phyloP scores from a whole-genome alignment of 2,329 filamentous ascomycete genomes.

The Thielaviopsis ethacetica region DNA sequence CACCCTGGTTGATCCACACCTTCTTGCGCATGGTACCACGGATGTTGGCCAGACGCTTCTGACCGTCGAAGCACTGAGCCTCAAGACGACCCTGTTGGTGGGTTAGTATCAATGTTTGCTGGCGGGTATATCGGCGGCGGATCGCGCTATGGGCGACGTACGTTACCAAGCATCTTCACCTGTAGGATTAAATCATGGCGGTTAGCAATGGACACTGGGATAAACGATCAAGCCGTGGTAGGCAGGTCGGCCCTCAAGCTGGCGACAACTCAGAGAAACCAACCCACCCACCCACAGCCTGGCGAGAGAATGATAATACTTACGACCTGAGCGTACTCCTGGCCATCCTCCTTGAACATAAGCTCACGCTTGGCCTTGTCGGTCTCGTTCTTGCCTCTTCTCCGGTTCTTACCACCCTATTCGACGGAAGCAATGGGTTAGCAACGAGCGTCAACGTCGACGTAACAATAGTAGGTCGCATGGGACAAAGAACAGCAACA shows the following conservation, averaged over 20 bases:
- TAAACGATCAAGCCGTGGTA: neutral
- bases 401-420: constrained; percentile 94
- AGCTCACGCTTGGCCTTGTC: constrained; percentile 98
- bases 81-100: constrained; percentile 55
- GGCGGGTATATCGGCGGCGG: neutral
- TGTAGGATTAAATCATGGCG: constrained; percentile 12
- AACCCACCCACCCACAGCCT: neutral
- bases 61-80: constrained; percentile 87
- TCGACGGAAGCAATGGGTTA: constrained; percentile 6
- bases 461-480: too few species aligned
- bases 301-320: neutral
- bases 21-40: constrained; percentile 61
- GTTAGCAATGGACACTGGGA: neutral
- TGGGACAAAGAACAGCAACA: too few species aligned
- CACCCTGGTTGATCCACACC: constrained; percentile 98
- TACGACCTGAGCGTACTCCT: constrained; percentile 34
- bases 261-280: neutral
- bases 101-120: constrained; percentile 1
- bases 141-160: constrained; percentile 1
- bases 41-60: constrained; percentile 51
- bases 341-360: constrained; percentile 96
- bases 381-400: constrained; percentile 97
- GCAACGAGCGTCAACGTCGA: neutral
- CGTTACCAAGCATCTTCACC: constrained; percentile 86
- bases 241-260: too few species aligned